Evolutionary conservation across 805 yeast species (phyloP), one percentile per base, ranked within the genome.

Genomic region (Sugiyamaella marilandica): DNA sequence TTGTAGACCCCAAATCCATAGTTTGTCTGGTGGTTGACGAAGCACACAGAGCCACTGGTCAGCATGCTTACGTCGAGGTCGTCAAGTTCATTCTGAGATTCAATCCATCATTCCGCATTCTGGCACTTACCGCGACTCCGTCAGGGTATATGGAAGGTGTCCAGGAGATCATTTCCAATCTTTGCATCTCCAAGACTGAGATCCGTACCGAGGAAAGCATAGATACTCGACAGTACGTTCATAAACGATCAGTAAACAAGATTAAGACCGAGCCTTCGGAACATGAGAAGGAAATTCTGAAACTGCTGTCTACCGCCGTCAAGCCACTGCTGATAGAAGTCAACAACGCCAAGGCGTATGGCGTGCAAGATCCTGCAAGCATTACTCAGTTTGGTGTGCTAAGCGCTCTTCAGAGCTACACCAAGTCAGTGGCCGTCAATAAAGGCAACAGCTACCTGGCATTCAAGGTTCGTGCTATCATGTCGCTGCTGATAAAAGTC

Each of bases 111-210:
- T 85, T 82, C 59, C 73, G 99, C 44, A 73, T 91, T 0, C 67
- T 94, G 49, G 98, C 96, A 0, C 72, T 94, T 56, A 90, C 98
- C 0, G 99, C 99, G 1, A 94, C 99, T 0, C 99, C 99, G 0
- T 94, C 97, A 0, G 75, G 95, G 0, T 85, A 85, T 54, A 78
- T 88, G 1, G 95, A 87, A 53, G 87, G 92, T 1, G 95, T 95
- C 0, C 97, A 95, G 66, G 84, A 81, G 45, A 85, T 94, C 26
- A 82, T 94, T 0, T 77, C 80, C 52, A 88, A 87, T 60, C 70
- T 94, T 54, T 69, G 70, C 26, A 86, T 94, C 0, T 84, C 97
- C 0, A 76, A 76, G 51, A 82, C 90, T 41, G 97, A 92, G 65
- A 81, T 91, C 18, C 74, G 98, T 54, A 86, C 97, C 0, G 98